Evolutionary conservation across 768 basidiomycete genomes (phyloP).

Genomic region (Udeniomyces megalosporus): DNA sequence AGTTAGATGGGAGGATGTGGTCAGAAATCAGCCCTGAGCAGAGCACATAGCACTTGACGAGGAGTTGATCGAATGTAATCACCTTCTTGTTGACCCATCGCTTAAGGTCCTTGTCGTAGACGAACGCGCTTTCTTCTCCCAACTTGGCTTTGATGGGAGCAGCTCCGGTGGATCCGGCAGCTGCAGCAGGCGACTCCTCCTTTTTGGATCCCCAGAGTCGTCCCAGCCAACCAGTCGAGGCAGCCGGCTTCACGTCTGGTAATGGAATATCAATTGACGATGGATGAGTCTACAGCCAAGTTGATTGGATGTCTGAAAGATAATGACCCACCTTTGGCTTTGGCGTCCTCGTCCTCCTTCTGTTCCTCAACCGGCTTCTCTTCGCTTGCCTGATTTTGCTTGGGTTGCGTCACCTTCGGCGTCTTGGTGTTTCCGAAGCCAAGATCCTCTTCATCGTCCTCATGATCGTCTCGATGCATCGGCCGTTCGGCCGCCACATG

Average conservation of each 20-base stretch:
- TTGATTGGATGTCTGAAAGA: no score
- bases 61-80: slow-evolving; percentile 15
- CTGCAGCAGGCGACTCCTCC: slow-evolving; percentile 11
- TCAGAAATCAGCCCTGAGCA: not conserved
- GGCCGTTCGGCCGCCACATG: no score
- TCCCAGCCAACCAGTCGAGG: slow-evolving; percentile 51
- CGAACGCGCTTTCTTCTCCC: slow-evolving; percentile 76
- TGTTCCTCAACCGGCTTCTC: slow-evolving; percentile 23
- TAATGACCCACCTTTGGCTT: not conserved
- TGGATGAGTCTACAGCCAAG: not conserved
- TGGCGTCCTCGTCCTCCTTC: not conserved
- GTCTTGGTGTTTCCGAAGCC: slow-evolving; percentile 65
- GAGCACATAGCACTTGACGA: slow-evolving; percentile 11
- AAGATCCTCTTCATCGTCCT: slow-evolving; percentile 62
- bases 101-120: slow-evolving; percentile 87
- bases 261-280: not conserved
- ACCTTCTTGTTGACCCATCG: slow-evolving; percentile 95
- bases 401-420: slow-evolving; percentile 18
- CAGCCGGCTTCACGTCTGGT: slow-evolving; percentile 16
- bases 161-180: slow-evolving; percentile 33
- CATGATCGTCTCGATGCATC: slow-evolving; percentile 29
- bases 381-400: slow-evolving; percentile 15
- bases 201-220: slow-evolving; percentile 54
- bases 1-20: not conserved
- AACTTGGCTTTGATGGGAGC: slow-evolving; percentile 72